Base-by-base conservation (phyloP, 495 filamentous ascomycete genomes). In the Cercophora samala region DNA sequence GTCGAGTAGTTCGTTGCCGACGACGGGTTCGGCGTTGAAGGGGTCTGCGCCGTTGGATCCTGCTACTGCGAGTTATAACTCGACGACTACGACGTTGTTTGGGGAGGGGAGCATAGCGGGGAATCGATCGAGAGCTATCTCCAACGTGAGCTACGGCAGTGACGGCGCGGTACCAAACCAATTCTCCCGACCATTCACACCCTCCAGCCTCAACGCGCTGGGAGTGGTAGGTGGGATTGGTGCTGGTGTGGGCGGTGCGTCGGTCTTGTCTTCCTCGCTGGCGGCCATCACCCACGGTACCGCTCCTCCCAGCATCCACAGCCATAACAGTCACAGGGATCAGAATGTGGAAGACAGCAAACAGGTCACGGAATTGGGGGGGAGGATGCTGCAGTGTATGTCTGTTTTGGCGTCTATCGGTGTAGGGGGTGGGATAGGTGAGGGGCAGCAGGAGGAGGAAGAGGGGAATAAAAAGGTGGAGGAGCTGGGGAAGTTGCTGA, bases 331-430 rank as follows among this genome's bases (percentile, higher is more conserved):
- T 25, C 64, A 79, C 32, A 76, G 75, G 59, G 74, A 77, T 64
- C 81, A 82, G 64, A 85, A 83, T 60, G 80, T 85, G 15, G 83
- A 87, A 68, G 91, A 93, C 71, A 88, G 87, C n/a, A 91, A 93
- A 24, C 89, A 93, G 66, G 85, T 97, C 25, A 97, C 95, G 17
- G 93, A 97, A 67, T 96, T 92, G 63, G 94, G 97, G 9, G 95
- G 92, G 1, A 84, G 96, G 64, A 96, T 99, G 93, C 84, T 99
- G 67, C 95, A 99, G 78, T 99, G 96, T 74, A 89, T 99, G 76
- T 91, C 88, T 71, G 94, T 99, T 11, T 81, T 98, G 1, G 90
- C 91, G 11, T 89, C 88, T 69, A 86, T 96, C 15, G 82, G 29
- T 11, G 25, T 53, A 18, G 25, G 51, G 11, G 54, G 26, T 5